These are phyloP conservation scores for Termitomyces titanicus DNA, from an alignment of 768 basidiomycete genomes.

Conservation along the genomic window DNA sequence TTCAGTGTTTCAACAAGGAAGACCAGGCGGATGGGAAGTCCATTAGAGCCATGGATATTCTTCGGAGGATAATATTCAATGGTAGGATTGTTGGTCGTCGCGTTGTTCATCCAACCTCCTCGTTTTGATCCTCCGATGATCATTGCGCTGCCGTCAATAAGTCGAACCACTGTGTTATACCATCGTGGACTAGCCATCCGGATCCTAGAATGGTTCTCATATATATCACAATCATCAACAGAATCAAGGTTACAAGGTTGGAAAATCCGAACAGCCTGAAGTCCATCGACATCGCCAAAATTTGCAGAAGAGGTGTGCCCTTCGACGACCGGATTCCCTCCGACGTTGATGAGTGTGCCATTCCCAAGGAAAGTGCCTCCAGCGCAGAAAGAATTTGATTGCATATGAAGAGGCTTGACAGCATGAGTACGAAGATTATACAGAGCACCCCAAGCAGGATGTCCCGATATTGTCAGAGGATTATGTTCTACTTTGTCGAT, in stretches of 20 bases:
- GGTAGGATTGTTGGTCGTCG: slow-evolving; percentile 76
- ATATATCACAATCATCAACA: slow-evolving; percentile 52
- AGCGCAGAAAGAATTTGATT: slow-evolving; percentile 86
- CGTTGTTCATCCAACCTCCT: slow-evolving; percentile 86
- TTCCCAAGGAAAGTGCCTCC: slow-evolving; percentile 76
- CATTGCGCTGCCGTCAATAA: slow-evolving; percentile 78
- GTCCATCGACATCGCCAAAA: slow-evolving; percentile 72
- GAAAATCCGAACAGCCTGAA: slow-evolving; percentile 71
- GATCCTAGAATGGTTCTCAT: slow-evolving; percentile 59
- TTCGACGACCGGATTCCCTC: slow-evolving; percentile 77
- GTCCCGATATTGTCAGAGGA: slow-evolving; percentile 65
- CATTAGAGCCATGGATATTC: slow-evolving; percentile 60
- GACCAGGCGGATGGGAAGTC: slow-evolving; percentile 57
- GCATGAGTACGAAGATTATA: slow-evolving; percentile 66
- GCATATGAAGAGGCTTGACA: slow-evolving; percentile 56
- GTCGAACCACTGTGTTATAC: slow-evolving; percentile 72
- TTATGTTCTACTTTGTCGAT: slow-evolving; percentile 88
- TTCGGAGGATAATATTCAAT: slow-evolving; percentile 84
- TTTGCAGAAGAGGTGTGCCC: slow-evolving; percentile 62
- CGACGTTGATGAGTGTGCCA: slow-evolving; percentile 74
- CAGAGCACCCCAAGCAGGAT: slow-evolving; percentile 79
- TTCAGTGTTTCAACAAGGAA: slow-evolving; percentile 72
- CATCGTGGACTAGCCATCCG: slow-evolving; percentile 78
- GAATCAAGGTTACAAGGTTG: slow-evolving; percentile 55
- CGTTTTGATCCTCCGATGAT: slow-evolving; percentile 79